Evolutionary conservation across 75 land plant species (phyloP), one percentile per base, ranked within the genome.

Genomic region (Selaginella tamariscina): DNA sequence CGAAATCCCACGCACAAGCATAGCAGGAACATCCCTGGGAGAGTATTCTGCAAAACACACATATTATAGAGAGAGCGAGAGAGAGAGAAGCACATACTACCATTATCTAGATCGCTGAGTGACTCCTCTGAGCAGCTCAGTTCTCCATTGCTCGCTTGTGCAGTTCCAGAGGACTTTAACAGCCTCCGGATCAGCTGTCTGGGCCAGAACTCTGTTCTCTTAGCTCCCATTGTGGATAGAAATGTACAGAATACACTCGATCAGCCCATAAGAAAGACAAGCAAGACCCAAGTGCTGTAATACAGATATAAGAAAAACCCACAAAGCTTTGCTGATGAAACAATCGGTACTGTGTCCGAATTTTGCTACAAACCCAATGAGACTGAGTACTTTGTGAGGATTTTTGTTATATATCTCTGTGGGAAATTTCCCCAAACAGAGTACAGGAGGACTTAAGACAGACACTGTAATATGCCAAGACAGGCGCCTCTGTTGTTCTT

Each of bases 181-280:
- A 39, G 49, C 49, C 49, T 39, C 49, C 49, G 49, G 49, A 39
- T 39, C 49, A 39, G 49, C 49, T 39, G 49, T 39, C 49, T 5
- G 11, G 49, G 49, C 49, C 49, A 39, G 49, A 39, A 39, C 5
- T 39, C 49, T 5, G 11, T 39, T 15, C 49, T 5, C 49, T 39
- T 39, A 15, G 49, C 49, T 39, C 49, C 49, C 49, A 39, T 39
- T 39, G n/a, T n/a, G n/a, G n/a, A n/a, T n/a, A n/a, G n/a, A n/a
- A n/a, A n/a, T n/a, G n/a, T n/a, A n/a, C n/a, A n/a, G n/a, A n/a
- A n/a, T n/a, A n/a, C n/a, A n/a, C n/a, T n/a, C n/a, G n/a, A n/a
- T 39, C 49, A 15, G 5, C 49, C 15, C 49, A 39, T 15, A 15
- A 15, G 49, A 15, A 39, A 39, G 49, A 39, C 11, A 39, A 15